These are phyloP conservation scores for Pichia californica DNA, from an alignment of 805 yeast species.

Conservation along the genomic window DNA sequence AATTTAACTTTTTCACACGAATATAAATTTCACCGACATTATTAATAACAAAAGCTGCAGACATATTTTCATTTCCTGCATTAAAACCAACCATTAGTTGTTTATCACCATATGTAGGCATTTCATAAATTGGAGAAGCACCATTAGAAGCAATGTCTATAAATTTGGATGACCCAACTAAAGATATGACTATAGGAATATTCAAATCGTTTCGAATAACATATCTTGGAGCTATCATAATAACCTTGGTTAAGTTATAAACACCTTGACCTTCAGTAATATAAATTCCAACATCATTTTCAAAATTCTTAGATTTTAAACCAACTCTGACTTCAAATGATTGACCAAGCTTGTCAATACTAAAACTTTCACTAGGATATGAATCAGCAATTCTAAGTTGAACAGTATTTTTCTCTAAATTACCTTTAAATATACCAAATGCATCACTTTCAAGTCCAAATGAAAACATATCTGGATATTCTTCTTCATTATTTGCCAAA, in stretches of 20 bases:
- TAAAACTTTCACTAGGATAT: slow-evolving; percentile 61
- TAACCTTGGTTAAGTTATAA: slow-evolving; percentile 68
- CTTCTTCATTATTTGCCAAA: neutral
- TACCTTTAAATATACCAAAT: slow-evolving; percentile 22
- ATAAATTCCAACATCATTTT: slow-evolving; percentile 68
- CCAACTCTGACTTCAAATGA: slow-evolving; percentile 47
- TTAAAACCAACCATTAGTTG: slow-evolving; percentile 55
- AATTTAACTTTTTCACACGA: slow-evolving; percentile 56
- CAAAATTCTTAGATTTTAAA: slow-evolving; percentile 44
- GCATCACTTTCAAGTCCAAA: slow-evolving; percentile 50
- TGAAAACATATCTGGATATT: slow-evolving; percentile 75
- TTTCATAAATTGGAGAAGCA: slow-evolving; percentile 54
- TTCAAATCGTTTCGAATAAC: slow-evolving; percentile 58
- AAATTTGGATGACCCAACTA: slow-evolving; percentile 56
- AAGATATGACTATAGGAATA: slow-evolving; percentile 53
- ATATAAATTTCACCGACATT: slow-evolving; percentile 80
- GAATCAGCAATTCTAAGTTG: slow-evolving; percentile 61
- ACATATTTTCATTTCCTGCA: slow-evolving; percentile 61
- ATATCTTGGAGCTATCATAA: slow-evolving; percentile 78
- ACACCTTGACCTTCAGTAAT: slow-evolving; percentile 82
- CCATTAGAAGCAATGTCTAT: slow-evolving; percentile 41
- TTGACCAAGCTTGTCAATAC: slow-evolving; percentile 90
- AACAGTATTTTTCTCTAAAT: slow-evolving; percentile 55
- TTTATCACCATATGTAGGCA: slow-evolving; percentile 51
- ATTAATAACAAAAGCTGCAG: slow-evolving; percentile 78